Evolutionary conservation across 257 asterid species (phyloP).

Genomic region (Oldenlandia corymbosa): DNA sequence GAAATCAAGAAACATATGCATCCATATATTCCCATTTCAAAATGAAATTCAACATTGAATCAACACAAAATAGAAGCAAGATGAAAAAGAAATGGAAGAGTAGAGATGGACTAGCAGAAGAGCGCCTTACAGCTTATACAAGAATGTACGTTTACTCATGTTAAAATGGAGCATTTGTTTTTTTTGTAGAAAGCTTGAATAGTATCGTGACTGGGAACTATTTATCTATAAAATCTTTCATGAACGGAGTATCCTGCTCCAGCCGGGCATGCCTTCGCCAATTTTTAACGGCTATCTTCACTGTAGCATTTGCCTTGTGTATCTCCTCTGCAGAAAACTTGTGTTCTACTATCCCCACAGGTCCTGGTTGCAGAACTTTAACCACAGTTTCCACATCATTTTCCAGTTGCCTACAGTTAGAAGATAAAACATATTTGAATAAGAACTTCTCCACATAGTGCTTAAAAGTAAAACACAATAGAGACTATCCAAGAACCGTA

Average conservation of each 20-base stretch:
- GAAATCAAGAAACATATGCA: neutral
- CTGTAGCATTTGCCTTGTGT: slow-evolving; percentile 49
- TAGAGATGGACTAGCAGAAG: neutral
- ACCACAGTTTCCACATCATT: slow-evolving; percentile 87
- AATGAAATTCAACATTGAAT: neutral
- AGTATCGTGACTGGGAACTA: slow-evolving; percentile 1
- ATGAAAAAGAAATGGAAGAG: neutral
- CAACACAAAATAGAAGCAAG: neutral
- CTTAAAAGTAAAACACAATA: too few species aligned
- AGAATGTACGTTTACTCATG: neutral
- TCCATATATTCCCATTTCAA: neutral
- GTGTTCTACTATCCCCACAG: slow-evolving; percentile 86
- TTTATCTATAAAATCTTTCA: slow-evolving; percentile 62
- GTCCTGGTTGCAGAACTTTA: slow-evolving; percentile 84
- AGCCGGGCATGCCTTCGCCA: slow-evolving; percentile 60
- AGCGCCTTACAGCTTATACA: neutral
- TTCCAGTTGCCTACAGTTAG: slow-evolving; percentile 64
- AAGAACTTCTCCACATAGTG: too few species aligned
- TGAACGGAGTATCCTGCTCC: slow-evolving; percentile 52
- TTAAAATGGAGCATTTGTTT: neutral
- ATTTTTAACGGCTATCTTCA: slow-evolving; percentile 60
- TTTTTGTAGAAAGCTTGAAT: too few species aligned
- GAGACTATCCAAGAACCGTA: too few species aligned
- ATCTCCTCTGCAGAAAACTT: slow-evolving; percentile 76
- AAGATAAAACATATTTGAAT: neutral